These are phyloP conservation scores for Apiospora phragmitis DNA, from an alignment of 2,329 filamentous ascomycete genomes.

Conservation along the genomic window DNA sequence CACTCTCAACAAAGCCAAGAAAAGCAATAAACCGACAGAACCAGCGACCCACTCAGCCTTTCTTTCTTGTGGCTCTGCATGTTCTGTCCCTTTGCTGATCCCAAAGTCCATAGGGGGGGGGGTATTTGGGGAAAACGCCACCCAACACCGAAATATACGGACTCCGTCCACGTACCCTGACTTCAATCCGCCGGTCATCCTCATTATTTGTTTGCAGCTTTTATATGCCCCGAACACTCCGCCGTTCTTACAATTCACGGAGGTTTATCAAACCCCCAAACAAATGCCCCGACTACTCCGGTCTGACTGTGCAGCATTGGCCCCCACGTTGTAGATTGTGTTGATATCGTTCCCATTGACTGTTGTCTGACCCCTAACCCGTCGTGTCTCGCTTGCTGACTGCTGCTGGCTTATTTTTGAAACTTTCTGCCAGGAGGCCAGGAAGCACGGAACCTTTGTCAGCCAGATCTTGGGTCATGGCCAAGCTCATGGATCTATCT, in stretches of 20 bases:
- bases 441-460: background rate
- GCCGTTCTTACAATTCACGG: background rate
- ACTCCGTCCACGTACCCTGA: background rate
- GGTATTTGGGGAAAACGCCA: background rate
- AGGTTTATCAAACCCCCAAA: background rate
- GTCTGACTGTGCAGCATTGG: background rate
- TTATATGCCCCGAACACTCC: background rate
- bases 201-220: background rate
- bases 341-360: background rate
- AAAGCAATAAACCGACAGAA: background rate
- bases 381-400: background rate
- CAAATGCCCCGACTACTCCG: background rate
- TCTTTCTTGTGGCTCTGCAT: background rate
- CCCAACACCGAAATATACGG: background rate
- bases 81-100: background rate
- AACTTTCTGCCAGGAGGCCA: background rate
- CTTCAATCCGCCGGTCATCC: background rate
- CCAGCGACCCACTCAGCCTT: background rate
- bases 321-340: background rate
- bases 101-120: background rate
- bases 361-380: background rate
- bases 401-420: background rate
- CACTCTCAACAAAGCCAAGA: constrained; percentile 8
- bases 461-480: background rate
- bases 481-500: background rate